A percentile compares a stretch with the other conserved stretches of the same genome.
phyloP scores from a whole-genome alignment of 169 alveolate species.

The Plasmodium berghei region DNA sequence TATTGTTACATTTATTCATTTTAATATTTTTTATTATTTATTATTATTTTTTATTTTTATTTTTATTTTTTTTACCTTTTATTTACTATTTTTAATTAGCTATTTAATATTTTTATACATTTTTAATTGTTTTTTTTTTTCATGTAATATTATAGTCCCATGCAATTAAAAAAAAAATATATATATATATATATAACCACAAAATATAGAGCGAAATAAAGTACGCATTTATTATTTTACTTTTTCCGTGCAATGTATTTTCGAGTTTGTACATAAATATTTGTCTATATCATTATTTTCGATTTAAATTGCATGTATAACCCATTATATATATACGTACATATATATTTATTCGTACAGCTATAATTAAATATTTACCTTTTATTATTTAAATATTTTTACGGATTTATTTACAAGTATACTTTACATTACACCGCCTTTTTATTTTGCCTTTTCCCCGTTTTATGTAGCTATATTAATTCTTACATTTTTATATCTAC shows the following conservation, averaged over 20 bases:
- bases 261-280: too few species aligned
- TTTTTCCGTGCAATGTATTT: too few species aligned
- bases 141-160: not conserved
- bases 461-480: not conserved
- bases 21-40: not conserved
- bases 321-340: not conserved
- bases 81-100: not conserved
- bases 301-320: not conserved
- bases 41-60: too few species aligned
- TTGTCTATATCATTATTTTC: not conserved
- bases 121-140: not conserved
- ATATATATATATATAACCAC: too few species aligned
- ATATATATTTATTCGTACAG: not conserved
- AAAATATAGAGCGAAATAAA: too few species aligned
- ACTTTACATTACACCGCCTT: not conserved
- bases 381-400: not conserved
- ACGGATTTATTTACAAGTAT: not conserved
- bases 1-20: not conserved
- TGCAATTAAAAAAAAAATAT: too few species aligned
- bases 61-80: constrained; percentile 6
- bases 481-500: too few species aligned
- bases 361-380: not conserved
- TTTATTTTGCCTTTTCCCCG: not conserved
- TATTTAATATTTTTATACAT: not conserved
- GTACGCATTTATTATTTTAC: too few species aligned